Percentiles rank a stretch among this genome's conserved stretches.
These are phyloP conservation scores for Fragaria vesca DNA, from an alignment of 306 rosid genomes.

Conservation along the genomic window DNA sequence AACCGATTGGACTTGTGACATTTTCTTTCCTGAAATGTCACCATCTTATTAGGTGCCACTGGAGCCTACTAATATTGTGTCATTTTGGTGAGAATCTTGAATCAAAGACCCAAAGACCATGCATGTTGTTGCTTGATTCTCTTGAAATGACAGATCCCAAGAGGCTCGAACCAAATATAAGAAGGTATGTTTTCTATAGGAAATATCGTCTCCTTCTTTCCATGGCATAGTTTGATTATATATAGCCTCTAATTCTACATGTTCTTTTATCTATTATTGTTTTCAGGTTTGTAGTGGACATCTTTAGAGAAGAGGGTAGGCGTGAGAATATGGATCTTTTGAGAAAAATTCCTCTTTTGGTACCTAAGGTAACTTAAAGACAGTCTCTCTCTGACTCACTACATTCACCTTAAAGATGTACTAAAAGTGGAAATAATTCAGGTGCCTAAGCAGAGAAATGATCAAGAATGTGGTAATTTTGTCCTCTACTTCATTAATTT, in stretches of 20 bases:
- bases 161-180: conserved; percentile 69
- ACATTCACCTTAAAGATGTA: not conserved
- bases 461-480: conserved; percentile 66
- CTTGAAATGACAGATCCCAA: conserved; percentile 57
- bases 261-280: not conserved
- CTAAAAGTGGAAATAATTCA: conserved; percentile 23
- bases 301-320: conserved; percentile 48
- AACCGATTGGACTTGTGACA: conserved; percentile 4
- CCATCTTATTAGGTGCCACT: conserved; percentile 59
- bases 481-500: conserved; percentile 67
- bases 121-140: conserved; percentile 84
- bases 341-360: conserved; percentile 55
- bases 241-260: not conserved
- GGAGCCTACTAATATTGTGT: conserved; percentile 80
- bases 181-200: conserved; percentile 45
- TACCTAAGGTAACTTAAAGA: conserved; percentile 46
- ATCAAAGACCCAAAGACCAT: conserved; percentile 44
- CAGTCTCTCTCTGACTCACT: not conserved
- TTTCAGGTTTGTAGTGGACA: conserved; percentile 66
- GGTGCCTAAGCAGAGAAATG: conserved; percentile 85
- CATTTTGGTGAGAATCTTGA: conserved; percentile 56
- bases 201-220: not conserved
- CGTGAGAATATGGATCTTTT: conserved; percentile 33
- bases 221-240: not conserved
- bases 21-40: conserved; percentile 26